phyloP scores from a whole-genome alignment of 192 early-diverging fungal species.

The Coemansia sp. region DNA sequence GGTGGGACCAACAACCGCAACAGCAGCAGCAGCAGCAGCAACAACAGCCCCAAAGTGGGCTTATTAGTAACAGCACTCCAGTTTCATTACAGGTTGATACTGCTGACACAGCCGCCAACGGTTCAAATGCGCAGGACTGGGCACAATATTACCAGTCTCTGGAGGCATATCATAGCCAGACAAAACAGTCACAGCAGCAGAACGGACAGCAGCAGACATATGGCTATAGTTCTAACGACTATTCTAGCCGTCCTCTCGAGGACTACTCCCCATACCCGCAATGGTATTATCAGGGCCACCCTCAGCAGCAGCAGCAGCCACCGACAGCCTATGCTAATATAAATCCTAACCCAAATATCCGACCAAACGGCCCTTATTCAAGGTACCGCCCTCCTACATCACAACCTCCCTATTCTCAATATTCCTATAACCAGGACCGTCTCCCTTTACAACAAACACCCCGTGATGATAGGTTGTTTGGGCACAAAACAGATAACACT shows the following conservation, averaged over 20 bases:
- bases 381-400: not conserved
- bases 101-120: not conserved
- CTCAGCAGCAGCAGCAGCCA: conserved; percentile 11
- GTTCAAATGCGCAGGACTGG: conserved; percentile 36
- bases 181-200: conserved; percentile 15
- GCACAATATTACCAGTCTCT: conserved; percentile 48
- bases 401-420: not conserved
- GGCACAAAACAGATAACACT: not conserved
- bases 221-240: not conserved
- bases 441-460: not conserved
- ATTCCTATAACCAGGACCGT: not conserved
- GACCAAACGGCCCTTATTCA: not conserved
- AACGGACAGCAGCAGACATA: conserved; percentile 22
- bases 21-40: not conserved
- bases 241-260: conserved; percentile 1
- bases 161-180: conserved; percentile 41
- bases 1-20: conserved; percentile 42
- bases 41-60: not conserved
- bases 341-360: not conserved
- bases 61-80: not conserved
- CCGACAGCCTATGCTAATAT: not conserved
- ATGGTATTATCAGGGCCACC: conserved; percentile 8
- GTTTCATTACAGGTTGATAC: not conserved
- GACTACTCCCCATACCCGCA: conserved; percentile 7
- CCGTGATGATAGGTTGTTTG: not conserved